Conservation (phyloP, 345 rosid genomes). For the Ceriops zippeliana region DNA sequence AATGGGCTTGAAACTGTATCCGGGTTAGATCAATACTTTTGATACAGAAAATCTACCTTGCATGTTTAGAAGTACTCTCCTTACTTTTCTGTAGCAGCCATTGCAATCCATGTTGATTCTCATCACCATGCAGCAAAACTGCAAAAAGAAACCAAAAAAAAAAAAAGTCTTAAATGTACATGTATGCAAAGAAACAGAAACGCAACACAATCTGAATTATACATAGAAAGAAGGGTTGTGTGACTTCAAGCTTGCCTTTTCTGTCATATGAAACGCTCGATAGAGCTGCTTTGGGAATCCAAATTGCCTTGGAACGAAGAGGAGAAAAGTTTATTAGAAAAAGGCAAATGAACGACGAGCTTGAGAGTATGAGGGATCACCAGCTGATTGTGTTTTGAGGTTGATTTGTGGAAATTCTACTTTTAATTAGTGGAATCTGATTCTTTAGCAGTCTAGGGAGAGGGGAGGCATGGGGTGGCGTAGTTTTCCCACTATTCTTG, state of each 20-base stretch:
- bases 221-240: neutral
- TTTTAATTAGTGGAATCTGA: conserved; percentile 34
- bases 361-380: neutral
- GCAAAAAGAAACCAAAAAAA: conserved; percentile 7
- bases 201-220: too few species aligned
- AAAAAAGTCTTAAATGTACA: neutral
- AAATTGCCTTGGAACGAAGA: neutral
- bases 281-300: conserved; percentile 11
- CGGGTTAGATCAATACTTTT: neutral
- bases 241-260: conserved; percentile 23
- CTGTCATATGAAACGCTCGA: conserved; percentile 20
- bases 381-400: neutral
- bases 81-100: conserved; percentile 47
- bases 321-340: neutral
- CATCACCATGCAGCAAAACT: conserved; percentile 44
- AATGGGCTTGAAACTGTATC: neutral
- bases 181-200: neutral
- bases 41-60: conserved; percentile 22
- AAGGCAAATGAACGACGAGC: conserved; percentile 11
- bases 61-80: conserved; percentile 39
- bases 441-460: conserved; percentile 18
- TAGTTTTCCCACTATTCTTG: conserved; percentile 26
- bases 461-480: conserved; percentile 11
- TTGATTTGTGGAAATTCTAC: conserved; percentile 1
- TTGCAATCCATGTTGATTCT: conserved; percentile 53